These are phyloP conservation scores for Pyrenophora seminiperda DNA, from an alignment of 2,329 filamentous ascomycete species.

Conservation along the genomic window DNA sequence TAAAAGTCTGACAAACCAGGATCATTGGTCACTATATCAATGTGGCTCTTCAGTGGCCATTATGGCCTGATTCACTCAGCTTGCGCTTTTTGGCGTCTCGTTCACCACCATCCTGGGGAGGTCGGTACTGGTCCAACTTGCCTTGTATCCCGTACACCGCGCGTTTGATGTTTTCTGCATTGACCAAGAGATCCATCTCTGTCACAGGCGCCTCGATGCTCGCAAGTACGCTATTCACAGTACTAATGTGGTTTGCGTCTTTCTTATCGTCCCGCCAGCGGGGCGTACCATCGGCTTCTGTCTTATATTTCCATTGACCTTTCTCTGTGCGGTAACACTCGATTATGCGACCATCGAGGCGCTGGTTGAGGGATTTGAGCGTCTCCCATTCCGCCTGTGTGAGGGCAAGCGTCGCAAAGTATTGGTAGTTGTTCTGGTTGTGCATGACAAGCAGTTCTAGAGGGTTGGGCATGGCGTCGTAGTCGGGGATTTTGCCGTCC, in stretches of 20 bases:
- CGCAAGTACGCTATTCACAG: constrained; percentile 83
- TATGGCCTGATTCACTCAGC: constrained; percentile 20
- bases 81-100: constrained; percentile 44
- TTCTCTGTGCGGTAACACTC: constrained; percentile 83
- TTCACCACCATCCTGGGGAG: constrained; percentile 25
- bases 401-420: constrained; percentile 69
- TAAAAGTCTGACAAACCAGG: no score
- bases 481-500: constrained; percentile 72
- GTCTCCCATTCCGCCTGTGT: constrained; percentile 81
- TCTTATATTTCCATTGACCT: constrained; percentile 76
- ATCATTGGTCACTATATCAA: no score
- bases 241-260: constrained; percentile 85
- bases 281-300: constrained; percentile 58
- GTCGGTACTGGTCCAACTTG: constrained; percentile 41
- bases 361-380: constrained; percentile 73
- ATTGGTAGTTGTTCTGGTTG: constrained; percentile 67
- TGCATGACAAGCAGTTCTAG: constrained; percentile 74
- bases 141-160: constrained; percentile 72
- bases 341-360: constrained; percentile 84
- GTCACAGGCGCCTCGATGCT: constrained; percentile 87
- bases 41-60: constrained; percentile 1
- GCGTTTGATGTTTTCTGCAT: constrained; percentile 72
- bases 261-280: constrained; percentile 91
- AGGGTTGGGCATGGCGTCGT: constrained; percentile 72
- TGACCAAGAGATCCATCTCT: constrained; percentile 75